Evolutionary conservation across 1,284 basidiomycete species (phyloP).

Genomic region (Boletellus deceptivus): DNA sequence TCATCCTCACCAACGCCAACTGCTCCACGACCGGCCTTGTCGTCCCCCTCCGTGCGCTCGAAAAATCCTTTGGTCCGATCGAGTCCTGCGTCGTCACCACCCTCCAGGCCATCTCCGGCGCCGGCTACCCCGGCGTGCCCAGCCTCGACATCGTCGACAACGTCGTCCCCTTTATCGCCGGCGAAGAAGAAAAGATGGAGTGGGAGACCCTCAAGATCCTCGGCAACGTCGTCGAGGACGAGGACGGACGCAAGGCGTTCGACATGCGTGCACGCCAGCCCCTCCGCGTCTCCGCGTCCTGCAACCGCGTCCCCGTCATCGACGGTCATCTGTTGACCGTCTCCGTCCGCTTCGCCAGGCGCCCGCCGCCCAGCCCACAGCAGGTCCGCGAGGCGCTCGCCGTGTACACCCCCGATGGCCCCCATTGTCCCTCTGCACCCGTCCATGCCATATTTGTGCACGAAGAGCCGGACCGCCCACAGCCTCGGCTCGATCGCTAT

Average conservation of each 20-base stretch:
- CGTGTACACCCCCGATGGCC: slow-evolving; percentile 77
- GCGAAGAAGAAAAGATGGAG: slow-evolving; percentile 99
- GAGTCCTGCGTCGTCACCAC: slow-evolving; percentile 91
- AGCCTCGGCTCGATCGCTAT: slow-evolving; percentile 90
- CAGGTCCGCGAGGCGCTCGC: slow-evolving; percentile 83
- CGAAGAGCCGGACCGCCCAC: slow-evolving; percentile 90
- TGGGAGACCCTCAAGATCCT: slow-evolving; percentile 99
- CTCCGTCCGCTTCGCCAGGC: slow-evolving; percentile 78
- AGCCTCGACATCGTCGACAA: slow-evolving; percentile 95
- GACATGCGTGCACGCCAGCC: slow-evolving; percentile 84
- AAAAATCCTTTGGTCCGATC: slow-evolving; percentile 90
- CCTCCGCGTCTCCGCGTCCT: slow-evolving; percentile 85
- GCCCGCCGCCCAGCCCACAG: slow-evolving; percentile 84
- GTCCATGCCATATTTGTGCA: slow-evolving; percentile 87
- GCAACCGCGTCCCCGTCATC: slow-evolving; percentile 91
- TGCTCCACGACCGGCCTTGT: slow-evolving; percentile 96
- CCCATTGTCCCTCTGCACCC: slow-evolving; percentile 86
- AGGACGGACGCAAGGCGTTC: slow-evolving; percentile 60
- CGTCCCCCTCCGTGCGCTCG: slow-evolving; percentile 90
- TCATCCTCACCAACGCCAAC: slow-evolving; percentile 98
- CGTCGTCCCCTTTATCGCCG: slow-evolving; percentile 91
- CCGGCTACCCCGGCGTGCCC: slow-evolving; percentile 93
- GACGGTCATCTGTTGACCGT: slow-evolving; percentile 92
- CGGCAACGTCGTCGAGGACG: slow-evolving; percentile 67
- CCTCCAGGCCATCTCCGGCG: slow-evolving; percentile 97